Conservation (phyloP, 805 yeast species). For the Lachancea waltii region DNA sequence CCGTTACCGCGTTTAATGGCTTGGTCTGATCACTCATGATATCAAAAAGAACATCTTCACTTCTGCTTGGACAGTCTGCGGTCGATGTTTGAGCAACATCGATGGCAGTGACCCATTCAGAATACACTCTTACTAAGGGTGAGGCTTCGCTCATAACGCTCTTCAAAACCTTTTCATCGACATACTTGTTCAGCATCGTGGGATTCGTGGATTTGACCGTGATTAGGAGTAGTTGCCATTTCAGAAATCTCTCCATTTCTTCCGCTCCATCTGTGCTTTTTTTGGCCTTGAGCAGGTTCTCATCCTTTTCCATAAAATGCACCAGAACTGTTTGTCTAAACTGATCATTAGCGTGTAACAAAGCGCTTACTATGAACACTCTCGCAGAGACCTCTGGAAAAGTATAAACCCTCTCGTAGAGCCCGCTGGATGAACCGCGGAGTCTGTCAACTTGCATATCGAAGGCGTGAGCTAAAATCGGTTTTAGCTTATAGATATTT, state of each 20-base stretch:
- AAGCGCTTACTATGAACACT: slow-evolving; percentile 43
- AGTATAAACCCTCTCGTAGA: slow-evolving; percentile 51
- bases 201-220: slow-evolving; percentile 34
- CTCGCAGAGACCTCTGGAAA: slow-evolving; percentile 49
- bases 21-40: slow-evolving; percentile 33
- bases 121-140: slow-evolving; percentile 65
- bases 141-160: slow-evolving; percentile 59
- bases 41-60: slow-evolving; percentile 23
- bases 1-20: slow-evolving; percentile 47
- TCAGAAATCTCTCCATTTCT: slow-evolving; percentile 55
- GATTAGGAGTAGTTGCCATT: slow-evolving; percentile 48
- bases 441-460: slow-evolving; percentile 38
- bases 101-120: slow-evolving; percentile 71
- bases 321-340: slow-evolving; percentile 23
- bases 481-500: slow-evolving; percentile 55
- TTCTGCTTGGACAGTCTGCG: slow-evolving; percentile 10
- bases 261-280: slow-evolving; percentile 63
- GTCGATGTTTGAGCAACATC: slow-evolving; percentile 22
- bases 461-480: slow-evolving; percentile 45
- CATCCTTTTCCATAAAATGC: slow-evolving; percentile 28
- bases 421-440: slow-evolving; percentile 22
- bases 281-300: slow-evolving; percentile 42
- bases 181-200: slow-evolving; percentile 17
- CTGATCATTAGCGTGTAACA: slow-evolving; percentile 31
- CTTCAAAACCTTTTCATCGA: slow-evolving; percentile 28